Conservation (phyloP, 306 rosid species). For the Castanea sativa region DNA sequence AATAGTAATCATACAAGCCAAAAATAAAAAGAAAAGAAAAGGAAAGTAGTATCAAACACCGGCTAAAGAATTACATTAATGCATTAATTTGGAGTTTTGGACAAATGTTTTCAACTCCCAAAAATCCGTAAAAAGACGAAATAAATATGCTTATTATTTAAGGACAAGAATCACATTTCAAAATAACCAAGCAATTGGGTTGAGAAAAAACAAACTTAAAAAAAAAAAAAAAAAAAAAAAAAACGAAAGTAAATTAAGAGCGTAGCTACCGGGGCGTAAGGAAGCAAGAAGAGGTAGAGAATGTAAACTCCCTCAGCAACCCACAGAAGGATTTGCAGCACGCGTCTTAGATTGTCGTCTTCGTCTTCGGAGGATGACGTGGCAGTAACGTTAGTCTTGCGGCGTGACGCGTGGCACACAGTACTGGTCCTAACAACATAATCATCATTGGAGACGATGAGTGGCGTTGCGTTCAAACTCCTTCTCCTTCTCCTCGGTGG, state of each 20-base stretch:
- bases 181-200: not conserved
- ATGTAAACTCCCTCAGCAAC: conserved; percentile 64
- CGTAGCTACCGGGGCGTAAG: conserved; percentile 64
- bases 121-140: too few species aligned
- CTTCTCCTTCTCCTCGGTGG: not conserved
- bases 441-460: not conserved
- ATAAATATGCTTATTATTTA: too few species aligned
- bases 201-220: not conserved
- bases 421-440: too few species aligned
- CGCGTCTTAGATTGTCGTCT: conserved; percentile 25
- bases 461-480: conserved; percentile 7
- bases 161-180: too few species aligned
- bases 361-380: conserved; percentile 19
- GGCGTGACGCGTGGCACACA: conserved; percentile 38
- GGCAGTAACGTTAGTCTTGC: conserved; percentile 31
- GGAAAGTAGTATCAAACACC: too few species aligned
- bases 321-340: conserved; percentile 56
- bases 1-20: too few species aligned
- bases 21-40: too few species aligned
- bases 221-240: not conserved
- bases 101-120: too few species aligned
- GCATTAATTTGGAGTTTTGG: too few species aligned
- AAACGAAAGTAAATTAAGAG: too few species aligned
- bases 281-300: conserved; percentile 82
- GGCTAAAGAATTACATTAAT: too few species aligned